These are phyloP conservation scores for Hypoxylon fuscum DNA, from an alignment of 495 filamentous ascomycete species.

Conservation along the genomic window DNA sequence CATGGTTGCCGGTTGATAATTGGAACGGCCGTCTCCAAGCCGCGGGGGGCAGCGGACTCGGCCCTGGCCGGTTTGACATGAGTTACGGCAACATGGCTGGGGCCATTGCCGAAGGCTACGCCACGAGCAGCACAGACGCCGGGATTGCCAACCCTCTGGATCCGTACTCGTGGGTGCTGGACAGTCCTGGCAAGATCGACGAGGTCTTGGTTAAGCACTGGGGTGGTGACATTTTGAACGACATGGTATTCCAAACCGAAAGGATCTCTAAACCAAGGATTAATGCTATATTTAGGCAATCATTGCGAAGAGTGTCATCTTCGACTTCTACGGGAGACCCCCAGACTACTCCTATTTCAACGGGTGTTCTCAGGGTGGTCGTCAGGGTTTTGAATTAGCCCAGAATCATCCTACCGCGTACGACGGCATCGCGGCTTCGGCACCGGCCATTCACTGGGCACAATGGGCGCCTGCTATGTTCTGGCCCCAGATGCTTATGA, in stretches of 20 bases:
- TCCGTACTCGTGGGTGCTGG: conserved; percentile 21
- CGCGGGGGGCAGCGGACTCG: conserved; percentile 53
- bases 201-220: conserved; percentile 18
- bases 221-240: conserved; percentile 25
- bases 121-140: conserved; percentile 45
- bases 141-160: conserved; percentile 22
- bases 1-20: conserved; percentile 48
- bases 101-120: conserved; percentile 45
- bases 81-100: conserved; percentile 35
- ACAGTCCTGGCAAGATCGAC: conserved; percentile 14
- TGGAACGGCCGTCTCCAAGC: conserved; percentile 57
- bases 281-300: conserved; percentile 33
- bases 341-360: conserved; percentile 55
- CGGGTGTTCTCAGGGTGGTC: conserved; percentile 57
- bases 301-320: conserved; percentile 46
- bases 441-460: conserved; percentile 48
- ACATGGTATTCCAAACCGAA: conserved; percentile 11
- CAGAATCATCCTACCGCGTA: conserved; percentile 54
- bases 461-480: conserved; percentile 18
- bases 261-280: not conserved
- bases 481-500: conserved; percentile 48
- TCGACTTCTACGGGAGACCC: conserved; percentile 46
- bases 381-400: conserved; percentile 54
- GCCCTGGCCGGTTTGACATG: conserved; percentile 33
- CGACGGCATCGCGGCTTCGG: conserved; percentile 53